These are phyloP conservation scores for Metarhizium guizhouense DNA, from an alignment of 2,329 filamentous ascomycete species.

Conservation along the genomic window DNA sequence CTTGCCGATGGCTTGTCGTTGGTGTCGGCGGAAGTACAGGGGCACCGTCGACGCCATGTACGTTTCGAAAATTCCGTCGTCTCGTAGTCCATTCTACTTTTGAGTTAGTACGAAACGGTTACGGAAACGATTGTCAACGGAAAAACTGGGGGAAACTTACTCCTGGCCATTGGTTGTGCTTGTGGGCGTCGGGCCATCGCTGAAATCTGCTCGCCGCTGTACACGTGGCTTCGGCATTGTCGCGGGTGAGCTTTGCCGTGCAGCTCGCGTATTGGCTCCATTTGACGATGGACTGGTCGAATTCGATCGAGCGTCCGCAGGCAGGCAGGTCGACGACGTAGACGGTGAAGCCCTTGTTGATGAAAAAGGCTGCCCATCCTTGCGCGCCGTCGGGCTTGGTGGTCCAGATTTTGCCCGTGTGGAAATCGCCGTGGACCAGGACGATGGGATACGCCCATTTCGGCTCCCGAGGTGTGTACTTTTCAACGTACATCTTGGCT, in stretches of 20 bases:
- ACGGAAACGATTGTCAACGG: too few species aligned
- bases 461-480: too few species aligned
- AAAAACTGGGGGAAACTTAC: slow-evolving; percentile 9
- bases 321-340: slow-evolving; percentile 33
- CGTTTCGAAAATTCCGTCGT: slow-evolving; percentile 38
- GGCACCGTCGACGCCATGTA: slow-evolving; percentile 32
- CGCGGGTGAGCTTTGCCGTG: too few species aligned
- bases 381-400: slow-evolving; percentile 36
- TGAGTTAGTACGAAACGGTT: too few species aligned
- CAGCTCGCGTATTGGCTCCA: too few species aligned
- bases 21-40: slow-evolving; percentile 23
- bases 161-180: slow-evolving; percentile 32
- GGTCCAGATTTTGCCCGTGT: slow-evolving; percentile 29
- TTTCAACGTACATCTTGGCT: too few species aligned
- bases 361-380: slow-evolving; percentile 38
- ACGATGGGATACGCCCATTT: slow-evolving; percentile 15
- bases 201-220: too few species aligned
- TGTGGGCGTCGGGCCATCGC: slow-evolving; percentile 18
- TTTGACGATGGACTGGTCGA: slow-evolving; percentile 10
- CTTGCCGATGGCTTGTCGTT: slow-evolving; percentile 22
- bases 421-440: slow-evolving; percentile 27
- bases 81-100: slow-evolving; percentile 7
- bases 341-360: slow-evolving; percentile 30
- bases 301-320: slow-evolving; percentile 20
- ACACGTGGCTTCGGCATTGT: too few species aligned